Base-by-base conservation (phyloP, 176 grass and related monocot genomes). In the Cocos nucifera region DNA sequence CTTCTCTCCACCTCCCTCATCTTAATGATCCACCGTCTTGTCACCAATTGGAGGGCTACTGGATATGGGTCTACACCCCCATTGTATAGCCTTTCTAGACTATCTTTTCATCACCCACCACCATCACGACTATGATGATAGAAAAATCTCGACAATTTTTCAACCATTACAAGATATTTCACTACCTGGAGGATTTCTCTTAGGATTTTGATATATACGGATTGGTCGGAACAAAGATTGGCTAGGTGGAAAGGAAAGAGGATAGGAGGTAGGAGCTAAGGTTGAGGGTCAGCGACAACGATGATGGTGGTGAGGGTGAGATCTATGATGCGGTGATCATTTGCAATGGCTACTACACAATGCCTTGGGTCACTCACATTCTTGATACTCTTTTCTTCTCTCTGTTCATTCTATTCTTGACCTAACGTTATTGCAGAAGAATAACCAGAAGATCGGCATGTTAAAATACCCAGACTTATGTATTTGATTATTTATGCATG, bases 81-180 rank as follows among this genome's bases (percentile, higher is more conserved):
- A 1, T 78, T 48, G 19, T 49, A 97, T 97, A 87, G 84, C 81
- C 20, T 97, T 88, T 64, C 65, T 85, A 7, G 92, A 91, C 65
- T 97, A 85, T 63, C 92, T 87, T 22, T 97, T 91, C 25, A 19
- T 6, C 57, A 61, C 54, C 62, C 19, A 17, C 3, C 3, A 4
- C 19, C 50, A 22, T 58, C 71, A 48, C 23, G 76, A 25, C 2
- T 78, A 9, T 9, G 32, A 2, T 8, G 32, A 9, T 27, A 4
- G 26, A 0, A 4, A 7, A 92, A 25, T 15, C 65, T 19, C 75
- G 73, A 28, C 62, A 78, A 63, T 98, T 91, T 60, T 84, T 84
- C 0, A 76, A 76, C 1, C 87, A 92, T 61, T 49, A 77, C 54
- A 87, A 97, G 84, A 81, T 91, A 48, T 81, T 98, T 15, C 59